phyloP scores from a whole-genome alignment of 768 basidiomycete genomes.

The Pseudohyphozyma bogoriensis region DNA sequence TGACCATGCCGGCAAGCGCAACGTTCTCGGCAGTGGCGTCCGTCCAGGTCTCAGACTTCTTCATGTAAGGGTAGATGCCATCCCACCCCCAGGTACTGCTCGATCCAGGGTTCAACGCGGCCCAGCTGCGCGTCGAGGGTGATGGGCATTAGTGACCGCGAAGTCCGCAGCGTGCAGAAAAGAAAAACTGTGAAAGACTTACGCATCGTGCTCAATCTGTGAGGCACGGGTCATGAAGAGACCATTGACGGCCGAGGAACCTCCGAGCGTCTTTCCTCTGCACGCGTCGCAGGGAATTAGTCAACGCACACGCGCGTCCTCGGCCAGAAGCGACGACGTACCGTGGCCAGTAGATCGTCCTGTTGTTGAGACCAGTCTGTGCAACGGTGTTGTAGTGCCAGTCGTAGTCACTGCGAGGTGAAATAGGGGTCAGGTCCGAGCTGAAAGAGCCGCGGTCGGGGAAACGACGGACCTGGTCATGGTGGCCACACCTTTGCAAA shows the following conservation, averaged over 20 bases:
- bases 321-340: too few relatives aligned
- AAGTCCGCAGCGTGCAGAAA: too few relatives aligned
- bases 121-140: too few relatives aligned
- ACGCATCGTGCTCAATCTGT: conserved; percentile 31
- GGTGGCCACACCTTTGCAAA: conserved; percentile 18
- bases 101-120: conserved; percentile 14
- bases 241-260: conserved; percentile 33
- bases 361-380: conserved; percentile 21
- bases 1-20: conserved; percentile 33
- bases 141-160: too few relatives aligned
- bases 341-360: conserved; percentile 32
- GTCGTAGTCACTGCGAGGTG: too few relatives aligned
- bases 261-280: conserved; percentile 35
- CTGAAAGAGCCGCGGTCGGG: too few relatives aligned
- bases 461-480: too few relatives aligned
- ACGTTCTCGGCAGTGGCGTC: conserved; percentile 35
- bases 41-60: conserved; percentile 40
- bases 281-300: background rate
- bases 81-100: conserved; percentile 32
- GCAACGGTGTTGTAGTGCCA: conserved; percentile 31
- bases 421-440: too few relatives aligned
- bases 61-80: conserved; percentile 18
- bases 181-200: too few relatives aligned
- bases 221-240: conserved; percentile 28
- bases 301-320: background rate